These are phyloP conservation scores for Fraxinus nigra DNA, from an alignment of 305 asterid species.

Conservation along the genomic window DNA sequence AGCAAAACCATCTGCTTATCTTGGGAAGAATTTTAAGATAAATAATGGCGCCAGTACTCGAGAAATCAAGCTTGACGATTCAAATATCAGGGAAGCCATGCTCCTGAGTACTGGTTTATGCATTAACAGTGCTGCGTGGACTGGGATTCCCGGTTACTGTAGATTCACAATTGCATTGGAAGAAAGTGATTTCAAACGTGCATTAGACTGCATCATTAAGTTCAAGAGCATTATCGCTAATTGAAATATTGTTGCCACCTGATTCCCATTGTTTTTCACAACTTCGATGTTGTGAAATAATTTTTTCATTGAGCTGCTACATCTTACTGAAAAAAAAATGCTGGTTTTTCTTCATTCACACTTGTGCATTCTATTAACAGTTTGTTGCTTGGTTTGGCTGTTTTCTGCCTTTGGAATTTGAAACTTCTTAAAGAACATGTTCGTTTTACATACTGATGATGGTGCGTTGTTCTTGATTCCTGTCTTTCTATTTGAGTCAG, in stretches of 20 bases:
- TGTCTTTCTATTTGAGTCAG: too few species aligned
- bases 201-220: conserved; percentile 66
- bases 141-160: conserved; percentile 85
- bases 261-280: conserved; percentile 30
- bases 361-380: neutral
- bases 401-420: neutral
- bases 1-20: conserved; percentile 76
- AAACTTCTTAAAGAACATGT: neutral
- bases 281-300: conserved; percentile 46
- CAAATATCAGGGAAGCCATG: conserved; percentile 81
- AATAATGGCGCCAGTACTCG: conserved; percentile 25
- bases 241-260: conserved; percentile 12
- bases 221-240: conserved; percentile 53
- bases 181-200: conserved; percentile 66
- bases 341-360: neutral
- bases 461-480: neutral
- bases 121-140: conserved; percentile 87
- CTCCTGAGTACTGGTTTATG: conserved; percentile 73
- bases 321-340: neutral
- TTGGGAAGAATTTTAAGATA: conserved; percentile 60
- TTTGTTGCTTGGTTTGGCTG: neutral
- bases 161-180: conserved; percentile 83
- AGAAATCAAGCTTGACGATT: conserved; percentile 57
- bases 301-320: neutral
- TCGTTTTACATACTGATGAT: neutral